Evolutionary conservation across 306 rosid genomes (phyloP).

Genomic region (Casuarina glauca): DNA sequence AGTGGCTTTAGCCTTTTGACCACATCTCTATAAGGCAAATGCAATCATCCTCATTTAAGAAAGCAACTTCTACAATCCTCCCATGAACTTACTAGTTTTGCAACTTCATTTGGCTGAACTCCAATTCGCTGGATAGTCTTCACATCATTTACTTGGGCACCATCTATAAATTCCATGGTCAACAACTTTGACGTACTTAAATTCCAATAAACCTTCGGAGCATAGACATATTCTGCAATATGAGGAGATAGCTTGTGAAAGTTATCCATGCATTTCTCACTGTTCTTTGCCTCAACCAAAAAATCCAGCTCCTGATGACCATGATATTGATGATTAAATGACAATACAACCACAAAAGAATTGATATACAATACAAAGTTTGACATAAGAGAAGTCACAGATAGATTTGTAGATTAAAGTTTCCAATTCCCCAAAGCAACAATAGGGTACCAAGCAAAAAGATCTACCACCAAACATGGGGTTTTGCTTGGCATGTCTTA

Average conservation of each 20-base stretch:
- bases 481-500: neutral
- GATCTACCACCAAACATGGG: neutral
- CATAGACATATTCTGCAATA: slow-evolving; percentile 78
- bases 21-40: neutral
- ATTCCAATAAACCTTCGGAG: slow-evolving; percentile 83
- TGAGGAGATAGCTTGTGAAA: slow-evolving; percentile 87
- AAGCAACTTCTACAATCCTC: neutral
- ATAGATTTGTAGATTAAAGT: neutral
- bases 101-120: slow-evolving; percentile 72
- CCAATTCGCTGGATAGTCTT: slow-evolving; percentile 66
- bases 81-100: slow-evolving; percentile 64
- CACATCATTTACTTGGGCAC: slow-evolving; percentile 78
- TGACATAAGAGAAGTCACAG: slow-evolving; percentile 3
- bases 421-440: too few relatives aligned
- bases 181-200: slow-evolving; percentile 83
- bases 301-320: slow-evolving; percentile 83
- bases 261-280: slow-evolving; percentile 85
- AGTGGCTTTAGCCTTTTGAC: slow-evolving; percentile 6
- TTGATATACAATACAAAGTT: neutral
- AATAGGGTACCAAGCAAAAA: neutral
- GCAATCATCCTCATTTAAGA: neutral
- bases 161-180: slow-evolving; percentile 95
- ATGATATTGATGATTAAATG: slow-evolving; percentile 32
- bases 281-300: slow-evolving; percentile 80
- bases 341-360: slow-evolving; percentile 14